Conservation (phyloP, 1,139 yeast genomes). For the Lizanozyma gosingica region DNA sequence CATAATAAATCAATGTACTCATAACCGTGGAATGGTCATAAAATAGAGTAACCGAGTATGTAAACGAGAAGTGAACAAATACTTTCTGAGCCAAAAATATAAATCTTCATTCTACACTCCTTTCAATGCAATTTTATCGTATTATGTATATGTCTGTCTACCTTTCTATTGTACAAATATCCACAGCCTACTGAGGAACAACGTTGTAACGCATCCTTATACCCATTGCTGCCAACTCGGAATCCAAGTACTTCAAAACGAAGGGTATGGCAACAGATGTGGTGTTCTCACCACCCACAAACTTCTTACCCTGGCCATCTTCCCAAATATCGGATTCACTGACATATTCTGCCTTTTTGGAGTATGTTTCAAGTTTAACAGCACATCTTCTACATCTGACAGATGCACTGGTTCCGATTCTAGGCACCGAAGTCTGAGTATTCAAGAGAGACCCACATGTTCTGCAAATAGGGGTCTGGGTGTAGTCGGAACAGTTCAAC, state of each 20-base stretch:
- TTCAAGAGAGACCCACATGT: constrained; percentile 88
- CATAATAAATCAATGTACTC: too few relatives aligned
- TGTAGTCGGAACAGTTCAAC: constrained; percentile 91
- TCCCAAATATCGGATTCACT: constrained; percentile 89
- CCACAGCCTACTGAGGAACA: constrained; percentile 48
- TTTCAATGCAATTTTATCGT: too few relatives aligned
- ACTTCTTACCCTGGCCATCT: constrained; percentile 90
- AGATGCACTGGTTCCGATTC: constrained; percentile 72
- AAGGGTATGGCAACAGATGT: constrained; percentile 96
- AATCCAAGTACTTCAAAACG: constrained; percentile 88
- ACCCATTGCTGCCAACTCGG: constrained; percentile 98
- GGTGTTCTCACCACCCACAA: constrained; percentile 85
- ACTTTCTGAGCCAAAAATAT: too few relatives aligned
- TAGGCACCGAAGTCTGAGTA: constrained; percentile 84
- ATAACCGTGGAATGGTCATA: too few relatives aligned
- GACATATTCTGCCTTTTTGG: constrained; percentile 34
- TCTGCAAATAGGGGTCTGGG: constrained; percentile 85
- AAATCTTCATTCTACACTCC: too few relatives aligned
- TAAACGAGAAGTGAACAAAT: too few relatives aligned
- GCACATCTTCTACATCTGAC: constrained; percentile 93
- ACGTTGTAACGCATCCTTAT: constrained; percentile 84
- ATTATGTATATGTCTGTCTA: too few relatives aligned
- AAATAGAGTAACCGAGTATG: too few relatives aligned
- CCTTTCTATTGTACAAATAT: too few relatives aligned
- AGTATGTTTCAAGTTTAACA: constrained; percentile 40